Conservation (phyloP, 225 moss, liverwort and hornwort genomes). For the Straminergon stramineum region DNA sequence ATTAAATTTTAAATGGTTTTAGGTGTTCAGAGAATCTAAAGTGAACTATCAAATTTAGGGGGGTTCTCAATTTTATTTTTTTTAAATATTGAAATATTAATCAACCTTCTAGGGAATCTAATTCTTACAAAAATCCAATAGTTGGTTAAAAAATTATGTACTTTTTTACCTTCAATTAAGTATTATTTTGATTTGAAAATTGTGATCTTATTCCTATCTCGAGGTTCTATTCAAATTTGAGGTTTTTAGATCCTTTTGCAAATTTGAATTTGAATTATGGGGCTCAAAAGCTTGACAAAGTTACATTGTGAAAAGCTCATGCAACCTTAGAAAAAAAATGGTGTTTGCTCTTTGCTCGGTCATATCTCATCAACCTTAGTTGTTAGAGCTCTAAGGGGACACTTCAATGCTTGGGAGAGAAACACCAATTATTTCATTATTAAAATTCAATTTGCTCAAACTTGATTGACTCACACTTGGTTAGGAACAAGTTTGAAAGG, state of each 20-base stretch:
- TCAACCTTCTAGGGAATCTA: not conserved
- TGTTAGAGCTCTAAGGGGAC: not conserved
- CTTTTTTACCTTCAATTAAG: not conserved
- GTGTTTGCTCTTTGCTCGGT: too few relatives aligned
- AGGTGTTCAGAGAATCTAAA: too few relatives aligned
- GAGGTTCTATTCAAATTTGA: not conserved
- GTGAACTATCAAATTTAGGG: too few relatives aligned
- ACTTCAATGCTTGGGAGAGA: not conserved
- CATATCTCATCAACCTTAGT: not conserved
- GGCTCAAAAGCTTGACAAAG: too few relatives aligned
- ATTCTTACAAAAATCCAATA: not conserved
- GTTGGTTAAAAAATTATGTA: not conserved
- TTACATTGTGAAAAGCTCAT: too few relatives aligned
- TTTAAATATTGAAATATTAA: not conserved
- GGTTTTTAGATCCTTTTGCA: not conserved
- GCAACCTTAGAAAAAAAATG: too few relatives aligned
- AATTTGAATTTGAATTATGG: not conserved
- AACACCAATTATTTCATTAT: accelerated
- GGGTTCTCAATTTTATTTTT: too few relatives aligned
- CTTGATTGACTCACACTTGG: too few relatives aligned
- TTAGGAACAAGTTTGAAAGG: too few relatives aligned
- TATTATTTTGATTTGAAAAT: too few relatives aligned
- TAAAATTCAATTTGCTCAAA: too few relatives aligned
- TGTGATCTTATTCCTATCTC: too few relatives aligned
- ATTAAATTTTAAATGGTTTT: not conserved